These are phyloP conservation scores for Amphirosellinia nigrospora DNA, from an alignment of 495 filamentous ascomycete genomes.

Conservation along the genomic window DNA sequence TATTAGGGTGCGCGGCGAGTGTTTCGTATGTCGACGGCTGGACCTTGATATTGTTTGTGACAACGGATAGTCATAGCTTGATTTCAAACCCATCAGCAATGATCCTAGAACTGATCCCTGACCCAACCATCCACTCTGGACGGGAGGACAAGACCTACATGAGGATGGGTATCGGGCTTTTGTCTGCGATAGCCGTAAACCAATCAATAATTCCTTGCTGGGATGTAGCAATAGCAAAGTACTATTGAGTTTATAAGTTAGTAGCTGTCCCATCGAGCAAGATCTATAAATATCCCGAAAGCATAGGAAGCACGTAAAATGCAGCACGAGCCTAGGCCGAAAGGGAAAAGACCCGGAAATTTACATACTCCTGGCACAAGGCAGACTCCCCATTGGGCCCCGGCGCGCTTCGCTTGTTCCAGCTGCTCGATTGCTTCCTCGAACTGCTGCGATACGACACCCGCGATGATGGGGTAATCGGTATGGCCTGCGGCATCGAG, in stretches of 20 bases:
- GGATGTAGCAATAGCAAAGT: conserved; percentile 22
- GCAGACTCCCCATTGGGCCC: conserved; percentile 23
- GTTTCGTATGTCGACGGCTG: conserved; percentile 20
- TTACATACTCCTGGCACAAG: conserved; percentile 21
- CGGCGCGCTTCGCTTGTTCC: conserved; percentile 17
- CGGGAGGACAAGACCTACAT: conserved; percentile 13
- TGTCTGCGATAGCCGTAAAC: conserved; percentile 17
- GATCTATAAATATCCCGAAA: neutral
- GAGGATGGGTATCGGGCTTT: conserved; percentile 18
- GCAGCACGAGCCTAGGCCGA: neutral
- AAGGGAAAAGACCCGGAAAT: neutral
- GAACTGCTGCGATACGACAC: conserved; percentile 21
- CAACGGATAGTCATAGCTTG: conserved; percentile 21
- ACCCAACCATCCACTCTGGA: neutral
- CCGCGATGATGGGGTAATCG: conserved; percentile 16
- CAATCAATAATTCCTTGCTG: conserved; percentile 21
- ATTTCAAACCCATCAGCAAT: neutral
- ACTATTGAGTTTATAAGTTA: conserved; percentile 1
- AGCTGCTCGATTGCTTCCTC: conserved; percentile 19
- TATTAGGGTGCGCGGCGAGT: conserved; percentile 19
- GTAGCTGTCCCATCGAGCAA: neutral
- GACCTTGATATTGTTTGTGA: conserved; percentile 22
- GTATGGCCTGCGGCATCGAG: conserved; percentile 20
- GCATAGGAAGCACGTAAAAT: neutral
- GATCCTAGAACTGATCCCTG: neutral